A percentile compares a stretch with the other conserved stretches of the same genome.
Evolutionary conservation across 1,284 basidiomycete species (phyloP).

Genomic region (Peniophora sp.): DNA sequence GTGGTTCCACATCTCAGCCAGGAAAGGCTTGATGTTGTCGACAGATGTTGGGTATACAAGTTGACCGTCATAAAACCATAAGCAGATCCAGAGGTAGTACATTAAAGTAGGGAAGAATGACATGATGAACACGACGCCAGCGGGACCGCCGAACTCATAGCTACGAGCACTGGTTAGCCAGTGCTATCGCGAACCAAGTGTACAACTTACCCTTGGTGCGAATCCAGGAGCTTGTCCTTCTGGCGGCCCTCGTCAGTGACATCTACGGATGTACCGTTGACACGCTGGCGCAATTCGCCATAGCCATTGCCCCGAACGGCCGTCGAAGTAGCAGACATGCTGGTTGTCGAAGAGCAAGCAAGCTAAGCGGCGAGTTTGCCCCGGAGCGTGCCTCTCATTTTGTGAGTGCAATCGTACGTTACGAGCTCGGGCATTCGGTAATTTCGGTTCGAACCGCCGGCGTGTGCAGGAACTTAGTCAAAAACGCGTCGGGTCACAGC

Average conservation of each 20-base stretch:
- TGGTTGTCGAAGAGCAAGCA: background rate
- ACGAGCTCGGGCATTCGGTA: no score
- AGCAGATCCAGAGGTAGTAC: constrained; percentile 99
- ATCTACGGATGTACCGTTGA: constrained; percentile 4
- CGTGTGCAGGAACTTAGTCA: background rate
- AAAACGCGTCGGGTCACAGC: constrained; percentile 1
- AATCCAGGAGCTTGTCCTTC: constrained; percentile 68
- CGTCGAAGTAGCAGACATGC: constrained; percentile 16
- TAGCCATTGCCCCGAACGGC: constrained; percentile 10
- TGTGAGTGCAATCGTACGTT: no score
- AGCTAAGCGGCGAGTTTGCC: background rate
- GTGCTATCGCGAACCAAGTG: background rate
- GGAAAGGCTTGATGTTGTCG: constrained; percentile 75
- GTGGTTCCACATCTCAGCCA: constrained; percentile 79
- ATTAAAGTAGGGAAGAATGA: constrained; percentile 85
- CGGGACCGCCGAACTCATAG: constrained; percentile 95
- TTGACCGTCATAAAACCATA: constrained; percentile 92
- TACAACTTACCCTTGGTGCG: constrained; percentile 57
- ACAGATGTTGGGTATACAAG: constrained; percentile 71
- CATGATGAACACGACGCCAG: constrained; percentile 92
- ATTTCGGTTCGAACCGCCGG: no score
- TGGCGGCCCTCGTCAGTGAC: constrained; percentile 61
- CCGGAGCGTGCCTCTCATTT: no score
- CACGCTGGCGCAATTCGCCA: constrained; percentile 9
- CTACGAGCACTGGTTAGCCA: constrained; percentile 27